Conservation (phyloP, 768 basidiomycete species). For the Agrocybe praecox region DNA sequence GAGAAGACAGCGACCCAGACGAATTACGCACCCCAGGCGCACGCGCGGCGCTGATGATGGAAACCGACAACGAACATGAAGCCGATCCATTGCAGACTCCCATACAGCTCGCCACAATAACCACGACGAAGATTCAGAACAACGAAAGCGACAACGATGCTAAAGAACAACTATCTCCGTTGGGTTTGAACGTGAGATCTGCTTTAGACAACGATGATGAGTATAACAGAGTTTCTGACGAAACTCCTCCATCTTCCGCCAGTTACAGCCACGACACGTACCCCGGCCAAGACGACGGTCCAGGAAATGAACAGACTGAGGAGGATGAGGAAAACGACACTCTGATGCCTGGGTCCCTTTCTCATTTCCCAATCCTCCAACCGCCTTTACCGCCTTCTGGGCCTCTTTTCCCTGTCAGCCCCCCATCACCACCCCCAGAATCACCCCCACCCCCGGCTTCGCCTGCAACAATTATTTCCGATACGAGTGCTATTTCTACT, state of each 20-base stretch:
- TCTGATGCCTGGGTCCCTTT: constrained; percentile 24
- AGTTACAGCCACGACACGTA: not conserved
- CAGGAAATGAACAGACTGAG: not conserved
- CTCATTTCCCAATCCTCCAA: constrained; percentile 24
- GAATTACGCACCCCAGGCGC: constrained; percentile 18
- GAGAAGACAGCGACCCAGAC: constrained; percentile 15
- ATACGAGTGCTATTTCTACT: constrained; percentile 21
- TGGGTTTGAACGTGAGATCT: constrained; percentile 24
- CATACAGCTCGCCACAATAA: constrained; percentile 1
- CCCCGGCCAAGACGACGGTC: not conserved
- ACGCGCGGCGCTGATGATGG: constrained; percentile 5
- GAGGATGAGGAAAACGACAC: constrained; percentile 6
- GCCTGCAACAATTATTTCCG: constrained; percentile 22
- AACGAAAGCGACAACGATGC: constrained; percentile 2
- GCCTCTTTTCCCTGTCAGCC: constrained; percentile 15
- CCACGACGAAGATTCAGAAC: not conserved
- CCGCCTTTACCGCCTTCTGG: constrained; percentile 25
- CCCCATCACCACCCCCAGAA: not conserved
- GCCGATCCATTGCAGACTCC: constrained; percentile 24
- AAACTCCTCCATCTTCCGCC: not conserved
- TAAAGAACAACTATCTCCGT: constrained; percentile 22
- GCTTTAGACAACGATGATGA: constrained; percentile 17
- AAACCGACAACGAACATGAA: constrained; percentile 20
- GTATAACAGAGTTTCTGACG: constrained; percentile 2
- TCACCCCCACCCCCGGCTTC: constrained; percentile 8